Base-by-base conservation (phyloP, 257 asterid species). In the Oldenlandia corymbosa region DNA sequence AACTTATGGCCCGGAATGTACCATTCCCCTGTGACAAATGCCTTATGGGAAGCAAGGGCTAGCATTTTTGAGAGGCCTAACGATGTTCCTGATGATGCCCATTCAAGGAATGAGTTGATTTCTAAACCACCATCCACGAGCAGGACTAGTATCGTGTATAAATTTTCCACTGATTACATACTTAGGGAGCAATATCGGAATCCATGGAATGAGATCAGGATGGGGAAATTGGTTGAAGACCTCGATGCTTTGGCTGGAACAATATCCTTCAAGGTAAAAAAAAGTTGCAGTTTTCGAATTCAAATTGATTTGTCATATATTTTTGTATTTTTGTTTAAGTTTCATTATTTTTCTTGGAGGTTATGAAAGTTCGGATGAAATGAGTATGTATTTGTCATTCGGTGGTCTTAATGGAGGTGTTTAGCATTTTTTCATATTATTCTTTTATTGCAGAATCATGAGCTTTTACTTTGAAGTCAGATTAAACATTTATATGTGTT, bases 171-270 rank as follows among this genome's bases (percentile, higher is more conserved):
- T 65, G 97, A 91, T 81, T 84, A 74, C 71, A 66, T 84, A n/a
- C 84, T 91, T 28, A 74, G 91, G 72, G 97, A 88, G 76, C 97
- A 91, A 74, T 91, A 91, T 50, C 81, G 95, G 72, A 88, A 91
- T 75, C 94, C 97, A 0, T 91, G 96, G 97, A 84, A 84, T 78
- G 88, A 78, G 78, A 80, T 91, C 65, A 83, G 97, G 81, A 73
- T 83, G 73, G 97, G 96, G 72, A 91, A 88, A 62, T 77, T 91
- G 85, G 88, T 91, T n/a, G 96, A 91, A 69, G 97, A 91, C 72
- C 97, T 91, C 73, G 97, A 91, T 77, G 97, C 97, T 76, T 78
- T 91, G 78, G 97, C 97, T 64, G 96, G 97, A 41, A 91, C 97
- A 36, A 91, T 91, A 28, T 88, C 95, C 30, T 84, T 75, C 61